A percentile compares a stretch with the other conserved stretches of the same genome.
phyloP scores from a whole-genome alignment of 2,329 filamentous ascomycete species.

The Verticillium alfalfae region DNA sequence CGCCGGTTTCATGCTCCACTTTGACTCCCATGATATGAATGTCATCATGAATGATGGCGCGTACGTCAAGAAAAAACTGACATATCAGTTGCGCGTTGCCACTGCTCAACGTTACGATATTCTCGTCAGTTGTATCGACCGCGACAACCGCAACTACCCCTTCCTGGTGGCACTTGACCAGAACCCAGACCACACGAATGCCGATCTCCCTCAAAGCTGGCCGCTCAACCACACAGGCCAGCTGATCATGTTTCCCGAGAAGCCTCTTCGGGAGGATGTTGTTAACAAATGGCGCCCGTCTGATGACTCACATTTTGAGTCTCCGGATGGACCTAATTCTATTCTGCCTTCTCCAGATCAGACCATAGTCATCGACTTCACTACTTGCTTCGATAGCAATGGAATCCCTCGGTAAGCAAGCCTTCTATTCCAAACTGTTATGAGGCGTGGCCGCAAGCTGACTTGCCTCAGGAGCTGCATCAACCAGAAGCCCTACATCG shows the following conservation, averaged over 20 bases:
- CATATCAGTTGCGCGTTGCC: constrained; percentile 32
- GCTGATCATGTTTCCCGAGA: constrained; percentile 29
- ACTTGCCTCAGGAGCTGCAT: constrained; percentile 35
- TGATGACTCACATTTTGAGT: constrained; percentile 57
- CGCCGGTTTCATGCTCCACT: constrained; percentile 34
- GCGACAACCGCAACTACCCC: constrained; percentile 32
- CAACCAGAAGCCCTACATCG: constrained; percentile 63
- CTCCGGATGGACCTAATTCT: constrained; percentile 40
- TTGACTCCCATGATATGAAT: constrained; percentile 36
- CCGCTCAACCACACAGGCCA: constrained; percentile 36
- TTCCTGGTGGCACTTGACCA: constrained; percentile 36
- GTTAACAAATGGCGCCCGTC: constrained; percentile 38
- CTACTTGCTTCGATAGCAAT: constrained; percentile 56
- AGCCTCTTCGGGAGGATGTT: neutral
- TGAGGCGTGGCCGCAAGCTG: too few relatives aligned
- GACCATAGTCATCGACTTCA: constrained; percentile 49
- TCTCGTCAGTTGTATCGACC: constrained; percentile 32
- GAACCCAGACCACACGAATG: constrained; percentile 32
- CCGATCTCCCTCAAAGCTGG: constrained; percentile 19
- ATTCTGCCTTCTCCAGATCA: constrained; percentile 48
- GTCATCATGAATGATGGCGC: constrained; percentile 38
- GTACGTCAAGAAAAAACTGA: constrained; percentile 27
- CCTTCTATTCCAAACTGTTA: too few relatives aligned
- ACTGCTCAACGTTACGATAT: constrained; percentile 42
- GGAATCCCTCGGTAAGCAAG: constrained; percentile 49